Conservation (phyloP, 129 eudicot genomes). For the Lonicera japonica region DNA sequence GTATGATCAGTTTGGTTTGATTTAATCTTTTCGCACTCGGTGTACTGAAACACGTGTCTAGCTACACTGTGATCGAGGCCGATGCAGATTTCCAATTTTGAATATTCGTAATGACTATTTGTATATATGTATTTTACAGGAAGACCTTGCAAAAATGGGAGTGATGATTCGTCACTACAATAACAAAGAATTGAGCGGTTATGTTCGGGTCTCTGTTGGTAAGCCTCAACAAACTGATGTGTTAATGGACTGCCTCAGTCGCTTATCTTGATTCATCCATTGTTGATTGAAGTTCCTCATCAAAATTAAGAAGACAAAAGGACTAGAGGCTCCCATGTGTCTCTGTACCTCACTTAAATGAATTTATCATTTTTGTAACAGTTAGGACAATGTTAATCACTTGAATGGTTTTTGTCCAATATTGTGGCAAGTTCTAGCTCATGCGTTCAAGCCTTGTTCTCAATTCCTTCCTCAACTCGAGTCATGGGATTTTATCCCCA, state of each 20-base stretch:
- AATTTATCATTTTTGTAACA: neutral
- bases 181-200: slow-evolving; percentile 73
- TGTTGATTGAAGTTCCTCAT: too few species aligned
- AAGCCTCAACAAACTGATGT: slow-evolving; percentile 91
- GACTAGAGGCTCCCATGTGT: too few species aligned
- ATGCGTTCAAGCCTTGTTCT: too few species aligned
- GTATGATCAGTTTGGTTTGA: too few species aligned
- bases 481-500: too few species aligned
- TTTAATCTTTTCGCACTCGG: neutral
- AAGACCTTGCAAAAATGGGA: slow-evolving; percentile 91
- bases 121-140: slow-evolving; percentile 37
- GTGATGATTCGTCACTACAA: slow-evolving; percentile 99
- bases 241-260: slow-evolving; percentile 60
- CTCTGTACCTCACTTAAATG: too few species aligned
- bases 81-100: too few species aligned
- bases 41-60: neutral
- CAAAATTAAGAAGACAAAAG: too few species aligned
- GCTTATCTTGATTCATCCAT: slow-evolving; percentile 23
- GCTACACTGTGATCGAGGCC: neutral
- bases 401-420: too few species aligned
- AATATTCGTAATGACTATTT: neutral
- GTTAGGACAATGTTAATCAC: too few species aligned
- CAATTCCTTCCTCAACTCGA: too few species aligned
- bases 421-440: too few species aligned
- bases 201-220: slow-evolving; percentile 95